A percentile compares a stretch with the other conserved stretches of the same genome.
These are phyloP conservation scores for Toxicodendron radicans DNA, from an alignment of 345 rosid genomes.

Conservation along the genomic window DNA sequence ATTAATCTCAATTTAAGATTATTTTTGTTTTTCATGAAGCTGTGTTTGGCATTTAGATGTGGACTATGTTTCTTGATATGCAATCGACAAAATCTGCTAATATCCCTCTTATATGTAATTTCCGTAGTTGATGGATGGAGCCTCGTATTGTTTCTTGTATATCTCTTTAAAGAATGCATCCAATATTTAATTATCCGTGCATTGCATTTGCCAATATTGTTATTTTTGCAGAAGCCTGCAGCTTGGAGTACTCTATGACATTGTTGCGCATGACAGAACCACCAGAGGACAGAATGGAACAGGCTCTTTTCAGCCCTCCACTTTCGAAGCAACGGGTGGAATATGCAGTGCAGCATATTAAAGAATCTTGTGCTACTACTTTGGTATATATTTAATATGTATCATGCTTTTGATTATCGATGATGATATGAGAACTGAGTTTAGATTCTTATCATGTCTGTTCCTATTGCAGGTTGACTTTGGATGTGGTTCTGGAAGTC, in stretches of 20 bases:
- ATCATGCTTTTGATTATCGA: slow-evolving; percentile 1
- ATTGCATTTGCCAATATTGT: not conserved
- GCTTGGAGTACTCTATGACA: slow-evolving; percentile 48
- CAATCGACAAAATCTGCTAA: slow-evolving; percentile 6
- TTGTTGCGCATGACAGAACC: slow-evolving; percentile 71
- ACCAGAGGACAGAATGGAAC: slow-evolving; percentile 91
- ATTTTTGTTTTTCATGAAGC: not conserved
- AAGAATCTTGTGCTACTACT: slow-evolving; percentile 64
- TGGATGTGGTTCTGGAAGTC: slow-evolving; percentile 96
- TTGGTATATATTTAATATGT: slow-evolving; percentile 46
- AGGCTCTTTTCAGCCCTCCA: slow-evolving; percentile 88
- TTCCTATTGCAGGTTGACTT: slow-evolving; percentile 65
- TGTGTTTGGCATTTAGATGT: not conserved
- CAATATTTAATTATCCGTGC: slow-evolving; percentile 10
- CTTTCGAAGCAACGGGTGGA: slow-evolving; percentile 96
- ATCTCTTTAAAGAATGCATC: slow-evolving; percentile 8
- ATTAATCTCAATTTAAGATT: slow-evolving; percentile 15
- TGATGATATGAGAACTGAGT: slow-evolving; percentile 4
- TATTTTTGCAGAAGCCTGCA: slow-evolving; percentile 40
- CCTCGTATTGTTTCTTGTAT: not conserved
- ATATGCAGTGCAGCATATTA: slow-evolving; percentile 79
- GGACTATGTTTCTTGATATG: slow-evolving; percentile 6
- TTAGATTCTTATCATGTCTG: slow-evolving; percentile 17
- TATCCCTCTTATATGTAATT: not conserved
- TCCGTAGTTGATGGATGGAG: not conserved